Base-by-base conservation (phyloP, 306 rosid species). In the Acmispon strigosus region DNA sequence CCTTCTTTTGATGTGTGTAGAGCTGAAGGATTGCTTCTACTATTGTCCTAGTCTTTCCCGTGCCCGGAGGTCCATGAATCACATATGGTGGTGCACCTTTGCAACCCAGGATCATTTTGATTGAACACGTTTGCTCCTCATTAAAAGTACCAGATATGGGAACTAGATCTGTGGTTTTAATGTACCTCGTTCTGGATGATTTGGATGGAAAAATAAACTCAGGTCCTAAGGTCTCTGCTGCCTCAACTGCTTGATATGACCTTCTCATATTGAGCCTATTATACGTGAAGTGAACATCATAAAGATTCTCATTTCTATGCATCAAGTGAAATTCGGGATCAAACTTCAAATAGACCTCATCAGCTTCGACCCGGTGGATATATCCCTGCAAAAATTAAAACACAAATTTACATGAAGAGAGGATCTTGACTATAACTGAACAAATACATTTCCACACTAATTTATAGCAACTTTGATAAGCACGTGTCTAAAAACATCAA, bases 11-110 rank as follows among this genome's bases (percentile, higher is more conserved):
- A 22, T 76, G 75, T 44, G 58, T 82, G 72, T 89, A 86, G 69
- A 87, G 85, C 86, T 87, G 98, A 64, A 89, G 90, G 79, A 92
- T 65, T 60, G 96, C 89, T 84, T 89, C 94, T 52, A 87, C 94
- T 57, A 89, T 20, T 50, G 96, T 89, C 77, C 74, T 78, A 13
- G 98, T 86, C 87, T 92, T 89, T n/a, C 98, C 98, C 0, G 98
- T 92, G 42, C 98, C 96, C 0, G 98, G 96, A 82, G 98, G 98
- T 18, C 98, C 98, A 45, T 87, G 85, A 70, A 92, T 88, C 79
- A 92, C 80, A 74, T 86, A 89, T 39, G 98, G 98, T 0, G 98
- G 96, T 19, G 83, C 86, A 4, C 96, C 94, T 81, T 73, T 86
- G 85, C 98, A 89, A 77, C 92, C 96, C 51, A 89, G 73, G 70